Percentiles rank a stretch among this genome's conserved stretches.
Conservation (phyloP, 805 yeast species). For the Ogataea glucozyma region DNA sequence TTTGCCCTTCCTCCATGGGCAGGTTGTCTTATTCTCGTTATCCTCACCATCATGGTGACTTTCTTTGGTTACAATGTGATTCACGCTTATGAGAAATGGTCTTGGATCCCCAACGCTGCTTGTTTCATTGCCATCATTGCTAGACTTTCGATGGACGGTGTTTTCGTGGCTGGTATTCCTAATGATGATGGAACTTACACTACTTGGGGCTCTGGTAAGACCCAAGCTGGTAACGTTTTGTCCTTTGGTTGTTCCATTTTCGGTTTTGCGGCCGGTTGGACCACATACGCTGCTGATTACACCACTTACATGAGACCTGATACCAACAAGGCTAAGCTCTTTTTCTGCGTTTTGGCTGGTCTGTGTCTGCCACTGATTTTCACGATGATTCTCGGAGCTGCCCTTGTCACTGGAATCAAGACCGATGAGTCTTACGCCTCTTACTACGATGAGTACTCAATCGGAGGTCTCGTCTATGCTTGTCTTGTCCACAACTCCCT, state of each 20-base stretch:
- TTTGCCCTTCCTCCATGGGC: constrained; percentile 83
- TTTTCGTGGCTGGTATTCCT: constrained; percentile 54
- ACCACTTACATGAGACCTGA: constrained; percentile 80
- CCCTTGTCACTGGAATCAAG: constrained; percentile 68
- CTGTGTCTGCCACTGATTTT: constrained; percentile 67
- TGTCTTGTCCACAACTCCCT: constrained; percentile 77
- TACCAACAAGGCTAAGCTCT: constrained; percentile 59
- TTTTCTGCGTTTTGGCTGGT: constrained; percentile 64
- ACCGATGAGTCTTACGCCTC: constrained; percentile 47
- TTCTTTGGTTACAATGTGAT: constrained; percentile 84
- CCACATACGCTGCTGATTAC: constrained; percentile 89
- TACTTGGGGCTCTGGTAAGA: constrained; percentile 52
- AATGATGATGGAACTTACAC: constrained; percentile 28
- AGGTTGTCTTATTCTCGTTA: constrained; percentile 73
- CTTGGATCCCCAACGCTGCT: constrained; percentile 82
- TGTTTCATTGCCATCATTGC: constrained; percentile 79
- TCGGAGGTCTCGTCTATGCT: constrained; percentile 84
- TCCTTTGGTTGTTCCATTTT: constrained; percentile 81
- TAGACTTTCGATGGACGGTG: constrained; percentile 65
- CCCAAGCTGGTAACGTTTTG: constrained; percentile 73
- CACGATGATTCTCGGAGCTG: constrained; percentile 83
- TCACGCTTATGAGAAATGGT: constrained; percentile 78
- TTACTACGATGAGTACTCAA: constrained; percentile 52
- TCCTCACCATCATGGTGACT: constrained; percentile 69
- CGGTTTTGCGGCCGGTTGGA: constrained; percentile 95